Evolutionary conservation across 352 stramenopile species (phyloP).

Genomic region (Phytophthora palmivora): DNA sequence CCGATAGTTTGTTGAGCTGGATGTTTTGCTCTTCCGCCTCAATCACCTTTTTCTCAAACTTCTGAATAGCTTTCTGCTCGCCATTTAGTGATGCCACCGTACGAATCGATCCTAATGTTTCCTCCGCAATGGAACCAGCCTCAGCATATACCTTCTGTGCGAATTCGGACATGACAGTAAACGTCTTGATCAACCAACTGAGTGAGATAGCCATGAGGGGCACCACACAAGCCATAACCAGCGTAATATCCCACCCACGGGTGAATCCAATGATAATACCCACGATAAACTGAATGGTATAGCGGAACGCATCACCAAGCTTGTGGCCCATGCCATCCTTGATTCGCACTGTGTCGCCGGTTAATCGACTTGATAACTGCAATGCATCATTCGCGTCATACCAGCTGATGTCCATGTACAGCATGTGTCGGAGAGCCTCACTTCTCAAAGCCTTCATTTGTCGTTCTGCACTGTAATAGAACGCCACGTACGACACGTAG

Average conservation of each 20-base stretch:
- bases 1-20: slow-evolving; percentile 38
- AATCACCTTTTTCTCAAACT: no score
- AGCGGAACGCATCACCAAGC: slow-evolving; percentile 44
- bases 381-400: slow-evolving; percentile 47
- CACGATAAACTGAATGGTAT: slow-evolving; percentile 33
- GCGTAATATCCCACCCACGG: slow-evolving; percentile 48
- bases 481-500: slow-evolving; percentile 38
- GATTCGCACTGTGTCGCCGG: slow-evolving; percentile 47
- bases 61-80: slow-evolving; percentile 36
- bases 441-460: no score
- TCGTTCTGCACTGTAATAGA: no score
- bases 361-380: slow-evolving; percentile 43
- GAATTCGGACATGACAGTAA: slow-evolving; percentile 28
- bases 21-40: slow-evolving; percentile 37
- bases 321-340: slow-evolving; percentile 59
- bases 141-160: slow-evolving; percentile 44
- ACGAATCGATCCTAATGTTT: slow-evolving; percentile 51
- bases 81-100: slow-evolving; percentile 51
- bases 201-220: slow-evolving; percentile 40
- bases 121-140: no score
- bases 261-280: no score
- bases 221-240: slow-evolving; percentile 45
- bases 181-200: slow-evolving; percentile 39
- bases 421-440: no score
- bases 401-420: slow-evolving; percentile 58